Base-by-base conservation (phyloP, 768 basidiomycete species). In the Tremella fuciformis region DNA sequence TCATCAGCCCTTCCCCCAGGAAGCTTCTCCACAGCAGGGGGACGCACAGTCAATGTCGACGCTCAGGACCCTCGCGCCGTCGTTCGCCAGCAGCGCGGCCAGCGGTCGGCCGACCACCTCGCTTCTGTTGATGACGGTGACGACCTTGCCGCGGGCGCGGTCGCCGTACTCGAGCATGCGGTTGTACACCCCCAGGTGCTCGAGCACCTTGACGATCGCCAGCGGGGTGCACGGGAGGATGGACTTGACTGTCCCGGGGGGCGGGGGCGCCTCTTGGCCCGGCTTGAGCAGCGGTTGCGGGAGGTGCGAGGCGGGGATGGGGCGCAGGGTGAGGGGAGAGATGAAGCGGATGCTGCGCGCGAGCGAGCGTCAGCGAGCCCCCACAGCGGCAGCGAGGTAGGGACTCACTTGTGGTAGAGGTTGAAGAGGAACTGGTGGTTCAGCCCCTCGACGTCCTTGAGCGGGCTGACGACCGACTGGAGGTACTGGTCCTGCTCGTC, bases 191-290 rank as follows among this genome's bases (percentile, higher is more conserved):
- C 91, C 88, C 41, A 87, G 81, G 72, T 86, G 83, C 74, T 99
- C 96, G 21, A 99, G 81, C 60, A 86, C 89, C 78, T 99, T 99
- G 64, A 99, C 93, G 70, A 97, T 88, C 2, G 91, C 96, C 11
- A 99, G 83, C 0, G 96, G 93, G 3, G 96, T 99, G 77, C 96
- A 99, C 0, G 96, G 96, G 37, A 99, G 83, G 71, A 99, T 90
- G 3, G 91, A 94, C 78, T 98, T 98, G 70, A 96, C 90, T 56
- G 86, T 87, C 21, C 92, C 91, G 0, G 84, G 77, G 3, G 92
- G 91, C 15, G 58, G 39, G 26, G 52, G 40, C n/a, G 54, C 18
- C 13, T 18, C 25, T 52, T 26, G 22, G 16, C 22, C 22, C 57
- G 52, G 25, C 21, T 63, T 9, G 51, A 58, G 37, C 53, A 67